These are phyloP conservation scores for Lichenothelia convexa DNA, from an alignment of 495 filamentous ascomycete species.

Conservation along the genomic window DNA sequence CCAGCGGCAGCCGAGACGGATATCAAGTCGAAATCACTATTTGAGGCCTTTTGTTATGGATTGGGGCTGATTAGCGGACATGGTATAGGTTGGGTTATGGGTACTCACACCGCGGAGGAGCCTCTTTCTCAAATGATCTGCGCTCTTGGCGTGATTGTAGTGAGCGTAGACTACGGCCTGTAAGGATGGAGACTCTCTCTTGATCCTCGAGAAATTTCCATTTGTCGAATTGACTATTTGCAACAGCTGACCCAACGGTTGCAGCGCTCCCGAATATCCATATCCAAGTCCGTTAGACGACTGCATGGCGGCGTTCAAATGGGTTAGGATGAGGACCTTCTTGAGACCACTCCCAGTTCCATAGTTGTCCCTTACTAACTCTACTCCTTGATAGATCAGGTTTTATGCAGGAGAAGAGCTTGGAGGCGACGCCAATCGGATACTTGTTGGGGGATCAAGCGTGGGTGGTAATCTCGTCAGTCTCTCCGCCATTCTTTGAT, in stretches of 20 bases:
- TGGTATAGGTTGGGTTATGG: conserved; percentile 1
- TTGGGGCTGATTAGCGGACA: no score
- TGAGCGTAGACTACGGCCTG: background rate
- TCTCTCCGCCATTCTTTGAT: no score
- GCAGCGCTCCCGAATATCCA: background rate
- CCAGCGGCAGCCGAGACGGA: no score
- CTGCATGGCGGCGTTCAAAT: background rate
- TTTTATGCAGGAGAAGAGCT: background rate
- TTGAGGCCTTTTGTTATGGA: no score
- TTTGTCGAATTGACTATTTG: no score
- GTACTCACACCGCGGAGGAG: background rate
- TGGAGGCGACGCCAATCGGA: no score
- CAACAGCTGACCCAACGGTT: background rate
- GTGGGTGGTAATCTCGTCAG: background rate
- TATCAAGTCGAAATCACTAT: no score
- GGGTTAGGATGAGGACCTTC: background rate
- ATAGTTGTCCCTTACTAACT: no score
- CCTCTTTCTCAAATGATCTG: background rate
- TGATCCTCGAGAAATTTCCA: no score
- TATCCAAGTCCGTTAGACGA: background rate
- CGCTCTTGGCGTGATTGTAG: background rate
- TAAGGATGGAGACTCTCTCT: background rate
- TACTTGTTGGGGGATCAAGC: background rate
- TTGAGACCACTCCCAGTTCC: no score
- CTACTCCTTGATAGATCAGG: background rate